Conservation (phyloP, 768 basidiomycete genomes). For the Pholiota molesta region DNA sequence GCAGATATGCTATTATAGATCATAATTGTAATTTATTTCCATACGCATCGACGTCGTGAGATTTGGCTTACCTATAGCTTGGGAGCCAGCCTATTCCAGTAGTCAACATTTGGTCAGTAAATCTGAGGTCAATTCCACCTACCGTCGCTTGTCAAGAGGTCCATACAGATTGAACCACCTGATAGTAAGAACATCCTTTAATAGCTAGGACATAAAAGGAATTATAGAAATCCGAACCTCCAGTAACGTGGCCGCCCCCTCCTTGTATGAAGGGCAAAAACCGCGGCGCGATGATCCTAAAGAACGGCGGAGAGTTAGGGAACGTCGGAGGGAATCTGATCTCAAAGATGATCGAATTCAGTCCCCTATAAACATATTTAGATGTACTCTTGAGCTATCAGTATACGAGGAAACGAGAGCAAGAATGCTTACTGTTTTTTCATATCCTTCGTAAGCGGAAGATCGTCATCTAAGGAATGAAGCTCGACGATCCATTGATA, state of each 20-base stretch:
- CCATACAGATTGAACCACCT: conserved; percentile 80
- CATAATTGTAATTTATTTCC: neutral
- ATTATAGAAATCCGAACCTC: conserved; percentile 37
- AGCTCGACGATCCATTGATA: conserved; percentile 78
- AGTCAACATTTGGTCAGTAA: neutral
- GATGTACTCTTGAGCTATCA: neutral
- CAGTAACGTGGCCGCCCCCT: conserved; percentile 72
- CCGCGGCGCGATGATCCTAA: conserved; percentile 73
- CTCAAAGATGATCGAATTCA: conserved; percentile 74
- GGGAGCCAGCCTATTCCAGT: conserved; percentile 60
- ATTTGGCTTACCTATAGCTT: conserved; percentile 52
- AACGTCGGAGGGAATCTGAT: conserved; percentile 69
- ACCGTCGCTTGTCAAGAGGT: conserved; percentile 68
- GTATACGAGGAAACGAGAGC: neutral
- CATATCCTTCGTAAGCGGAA: conserved; percentile 68
- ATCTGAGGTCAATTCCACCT: conserved; percentile 14
- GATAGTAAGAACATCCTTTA: neutral
- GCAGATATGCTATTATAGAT: conserved; percentile 44
- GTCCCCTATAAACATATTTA: conserved; percentile 35
- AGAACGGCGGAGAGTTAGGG: conserved; percentile 75
- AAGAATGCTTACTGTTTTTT: conserved; percentile 40
- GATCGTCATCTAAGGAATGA: conserved; percentile 64
- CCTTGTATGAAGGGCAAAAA: conserved; percentile 73
- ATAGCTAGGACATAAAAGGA: neutral
- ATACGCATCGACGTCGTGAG: neutral